Conservation (phyloP, 129 eudicot species). For the Pittosporum tobira region DNA sequence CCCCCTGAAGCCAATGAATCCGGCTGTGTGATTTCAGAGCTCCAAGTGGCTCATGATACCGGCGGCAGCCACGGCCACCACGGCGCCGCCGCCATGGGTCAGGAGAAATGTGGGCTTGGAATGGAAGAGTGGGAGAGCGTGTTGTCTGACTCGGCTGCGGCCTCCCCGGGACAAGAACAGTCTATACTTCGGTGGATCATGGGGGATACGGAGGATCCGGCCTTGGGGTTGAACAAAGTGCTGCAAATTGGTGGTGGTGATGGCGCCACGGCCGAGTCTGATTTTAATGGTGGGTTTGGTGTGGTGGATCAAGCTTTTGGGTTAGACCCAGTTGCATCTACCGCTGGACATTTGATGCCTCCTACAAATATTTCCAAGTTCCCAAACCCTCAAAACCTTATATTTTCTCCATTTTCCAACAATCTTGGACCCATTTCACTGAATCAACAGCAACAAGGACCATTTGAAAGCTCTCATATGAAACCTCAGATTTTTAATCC, state of each 20-base stretch:
- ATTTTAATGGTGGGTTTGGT: conserved; percentile 53
- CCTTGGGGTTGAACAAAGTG: conserved; percentile 57
- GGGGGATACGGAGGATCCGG: conserved; percentile 77
- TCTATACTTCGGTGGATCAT: conserved; percentile 74
- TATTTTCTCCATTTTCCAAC: conserved; percentile 25
- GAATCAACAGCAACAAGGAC: conserved; percentile 24
- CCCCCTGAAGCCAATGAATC: too few relatives aligned
- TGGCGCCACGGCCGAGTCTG: conserved; percentile 35
- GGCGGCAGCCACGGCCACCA: conserved; percentile 15
- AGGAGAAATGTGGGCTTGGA: too few relatives aligned
- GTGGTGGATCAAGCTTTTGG: conserved; percentile 59
- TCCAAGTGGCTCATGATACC: conserved; percentile 33
- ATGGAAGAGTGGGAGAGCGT: conserved; percentile 75
- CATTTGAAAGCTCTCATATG: conserved; percentile 35
- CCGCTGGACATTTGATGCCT: too few relatives aligned
- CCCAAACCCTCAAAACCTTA: conserved; percentile 22
- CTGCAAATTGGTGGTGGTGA: conserved; percentile 30
- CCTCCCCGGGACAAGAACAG: too few relatives aligned
- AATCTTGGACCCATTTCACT: conserved; percentile 13
- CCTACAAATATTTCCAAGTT: conserved; percentile 15
- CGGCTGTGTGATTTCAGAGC: too few relatives aligned
- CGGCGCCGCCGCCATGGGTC: conserved; percentile 9
- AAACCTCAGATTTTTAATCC: conserved; percentile 55
- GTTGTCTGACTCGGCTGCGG: too few relatives aligned
- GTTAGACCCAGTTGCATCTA: too few relatives aligned